These are phyloP conservation scores for Begonia masoniana DNA, from an alignment of 306 rosid species.

Conservation along the genomic window DNA sequence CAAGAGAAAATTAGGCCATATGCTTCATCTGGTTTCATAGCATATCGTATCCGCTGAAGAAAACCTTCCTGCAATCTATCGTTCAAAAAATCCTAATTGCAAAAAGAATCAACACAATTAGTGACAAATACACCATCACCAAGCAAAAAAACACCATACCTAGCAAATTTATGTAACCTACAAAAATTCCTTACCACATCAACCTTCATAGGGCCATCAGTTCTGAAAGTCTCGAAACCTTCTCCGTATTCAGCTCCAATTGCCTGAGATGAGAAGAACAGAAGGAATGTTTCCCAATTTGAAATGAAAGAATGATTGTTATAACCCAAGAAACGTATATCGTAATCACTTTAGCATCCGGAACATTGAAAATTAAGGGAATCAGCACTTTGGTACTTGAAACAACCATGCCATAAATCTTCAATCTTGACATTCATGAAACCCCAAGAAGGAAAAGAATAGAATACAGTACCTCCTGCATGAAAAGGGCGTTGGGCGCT, in stretches of 20 bases:
- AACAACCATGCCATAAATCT: not conserved
- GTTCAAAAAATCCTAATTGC: slow-evolving; percentile 80
- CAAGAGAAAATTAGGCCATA: slow-evolving; percentile 94
- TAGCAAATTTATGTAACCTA: not conserved
- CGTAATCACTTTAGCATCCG: too few species aligned
- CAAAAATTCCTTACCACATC: slow-evolving; percentile 68
- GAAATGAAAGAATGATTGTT: too few species aligned
- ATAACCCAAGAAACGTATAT: too few species aligned
- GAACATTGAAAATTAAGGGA: not conserved
- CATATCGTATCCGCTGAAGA: slow-evolving; percentile 87
- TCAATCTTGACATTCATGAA: not conserved
- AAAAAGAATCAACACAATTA: slow-evolving; percentile 23
- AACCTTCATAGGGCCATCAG: slow-evolving; percentile 84
- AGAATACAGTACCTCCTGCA: slow-evolving; percentile 54
- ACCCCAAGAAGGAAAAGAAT: not conserved
- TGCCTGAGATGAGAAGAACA: slow-evolving; percentile 37
- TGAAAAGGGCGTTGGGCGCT: slow-evolving; percentile 67
- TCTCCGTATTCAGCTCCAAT: slow-evolving; percentile 99
- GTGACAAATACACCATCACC: not conserved
- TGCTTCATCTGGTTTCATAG: slow-evolving; percentile 99
- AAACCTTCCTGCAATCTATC: slow-evolving; percentile 90
- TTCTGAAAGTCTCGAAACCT: slow-evolving; percentile 92
- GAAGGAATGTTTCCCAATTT: too few species aligned
- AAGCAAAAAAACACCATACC: not conserved
- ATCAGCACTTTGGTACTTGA: not conserved